Conservation (phyloP, 2,329 filamentous ascomycete species). For the Stagonosporopsis tanaceti region DNA sequence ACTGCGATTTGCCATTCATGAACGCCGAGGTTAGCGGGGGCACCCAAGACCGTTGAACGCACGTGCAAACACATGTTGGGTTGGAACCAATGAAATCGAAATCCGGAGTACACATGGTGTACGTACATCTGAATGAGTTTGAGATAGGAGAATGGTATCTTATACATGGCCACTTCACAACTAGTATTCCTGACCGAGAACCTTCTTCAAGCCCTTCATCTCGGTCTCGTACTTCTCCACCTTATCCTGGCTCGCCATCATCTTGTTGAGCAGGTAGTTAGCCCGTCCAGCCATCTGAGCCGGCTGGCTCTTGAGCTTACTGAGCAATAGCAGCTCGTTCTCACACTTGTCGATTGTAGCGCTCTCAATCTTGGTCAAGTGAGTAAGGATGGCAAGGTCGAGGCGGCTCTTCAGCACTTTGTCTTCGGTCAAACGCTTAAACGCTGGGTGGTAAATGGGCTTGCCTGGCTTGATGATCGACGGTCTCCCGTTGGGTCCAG, state of each 20-base stretch:
- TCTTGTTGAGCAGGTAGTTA: constrained; percentile 76
- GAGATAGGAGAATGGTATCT: constrained; percentile 14
- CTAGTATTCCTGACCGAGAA: constrained; percentile 62
- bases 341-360: constrained; percentile 81
- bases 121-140: not conserved
- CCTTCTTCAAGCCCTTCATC: constrained; percentile 74
- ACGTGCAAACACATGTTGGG: not conserved
- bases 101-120: not conserved
- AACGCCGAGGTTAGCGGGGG: not conserved
- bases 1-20: not conserved
- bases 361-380: constrained; percentile 75
- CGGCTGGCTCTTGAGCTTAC: constrained; percentile 73
- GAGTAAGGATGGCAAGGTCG: constrained; percentile 70
- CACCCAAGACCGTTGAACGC: not conserved
- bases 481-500: constrained; percentile 76
- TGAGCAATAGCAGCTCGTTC: constrained; percentile 76
- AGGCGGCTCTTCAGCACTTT: constrained; percentile 76
- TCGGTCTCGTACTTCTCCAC: constrained; percentile 77
- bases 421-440: constrained; percentile 75
- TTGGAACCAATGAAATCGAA: not conserved
- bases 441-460: constrained; percentile 86
- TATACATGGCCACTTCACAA: not conserved
- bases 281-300: constrained; percentile 71
- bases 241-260: constrained; percentile 76
- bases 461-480: constrained; percentile 79